Percentiles rank a stretch among this genome's conserved stretches.
Conservation (phyloP, 192 early-diverging fungal genomes). For the Dissophora ornata region DNA sequence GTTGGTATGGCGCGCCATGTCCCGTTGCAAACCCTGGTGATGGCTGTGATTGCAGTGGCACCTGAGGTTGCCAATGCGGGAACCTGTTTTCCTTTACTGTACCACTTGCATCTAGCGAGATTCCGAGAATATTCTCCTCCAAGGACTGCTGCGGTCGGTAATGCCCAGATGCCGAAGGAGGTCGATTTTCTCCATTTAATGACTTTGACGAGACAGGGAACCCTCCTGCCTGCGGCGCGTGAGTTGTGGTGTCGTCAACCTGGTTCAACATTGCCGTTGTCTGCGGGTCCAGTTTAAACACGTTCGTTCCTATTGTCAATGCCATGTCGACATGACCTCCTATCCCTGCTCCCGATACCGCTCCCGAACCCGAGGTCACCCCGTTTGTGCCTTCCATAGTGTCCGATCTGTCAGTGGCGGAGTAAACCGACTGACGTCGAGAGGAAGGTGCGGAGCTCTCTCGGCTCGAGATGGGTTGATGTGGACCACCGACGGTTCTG, state of each 20-base stretch:
- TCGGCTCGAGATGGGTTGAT: conserved; percentile 20
- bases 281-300: conserved; percentile 42
- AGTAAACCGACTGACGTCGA: conserved; percentile 20
- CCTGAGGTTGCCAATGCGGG: conserved; percentile 45
- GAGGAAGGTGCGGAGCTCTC: conserved; percentile 7
- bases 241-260: conserved; percentile 1
- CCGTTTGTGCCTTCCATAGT: neutral
- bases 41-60: conserved; percentile 22
- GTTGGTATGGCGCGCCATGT: neutral
- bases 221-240: neutral
- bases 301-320: conserved; percentile 23
- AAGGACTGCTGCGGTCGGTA: neutral
- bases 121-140: conserved; percentile 34
- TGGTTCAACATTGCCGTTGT: conserved; percentile 23
- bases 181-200: conserved; percentile 8
- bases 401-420: conserved; percentile 5
- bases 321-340: conserved; percentile 29
- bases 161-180: neutral
- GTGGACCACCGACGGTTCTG: conserved; percentile 33
- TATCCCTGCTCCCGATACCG: too few species aligned
- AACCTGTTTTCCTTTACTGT: conserved; percentile 46
- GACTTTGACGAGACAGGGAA: neutral
- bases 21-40: neutral
- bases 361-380: too few species aligned
- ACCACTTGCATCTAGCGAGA: conserved; percentile 48